A percentile compares a stretch with the other conserved stretches of the same genome.
These are phyloP conservation scores for Yamadazyma olivae DNA, from an alignment of 805 yeast genomes.

Conservation along the genomic window DNA sequence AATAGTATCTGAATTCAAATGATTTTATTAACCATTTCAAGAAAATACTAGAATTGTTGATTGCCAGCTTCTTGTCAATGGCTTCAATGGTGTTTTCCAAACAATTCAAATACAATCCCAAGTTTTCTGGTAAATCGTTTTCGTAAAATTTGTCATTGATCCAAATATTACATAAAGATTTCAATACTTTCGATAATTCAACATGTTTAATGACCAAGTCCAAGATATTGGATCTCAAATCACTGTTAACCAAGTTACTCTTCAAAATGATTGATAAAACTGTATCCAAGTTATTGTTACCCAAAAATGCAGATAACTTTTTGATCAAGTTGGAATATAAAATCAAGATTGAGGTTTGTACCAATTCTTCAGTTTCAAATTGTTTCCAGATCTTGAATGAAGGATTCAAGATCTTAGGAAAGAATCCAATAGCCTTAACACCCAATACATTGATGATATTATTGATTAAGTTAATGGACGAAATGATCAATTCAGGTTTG, in stretches of 20 bases:
- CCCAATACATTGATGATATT: constrained; percentile 74
- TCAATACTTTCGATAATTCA: constrained; percentile 62
- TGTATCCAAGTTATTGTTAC: constrained; percentile 58
- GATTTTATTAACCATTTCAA: constrained; percentile 65
- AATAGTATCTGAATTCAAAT: constrained; percentile 61
- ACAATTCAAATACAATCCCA: constrained; percentile 68
- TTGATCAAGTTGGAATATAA: constrained; percentile 72
- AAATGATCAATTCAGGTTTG: constrained; percentile 62
- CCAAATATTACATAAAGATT: constrained; percentile 66
- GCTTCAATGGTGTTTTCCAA: constrained; percentile 64
- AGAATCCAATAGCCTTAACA: constrained; percentile 77
- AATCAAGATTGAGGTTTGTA: constrained; percentile 71
- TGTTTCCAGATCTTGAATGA: constrained; percentile 57
- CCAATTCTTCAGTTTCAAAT: constrained; percentile 24
- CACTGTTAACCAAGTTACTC: constrained; percentile 56
- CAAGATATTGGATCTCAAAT: constrained; percentile 60
- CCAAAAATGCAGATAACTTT: constrained; percentile 81
- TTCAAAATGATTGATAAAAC: constrained; percentile 57
- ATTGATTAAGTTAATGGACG: constrained; percentile 71
- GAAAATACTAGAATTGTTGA: constrained; percentile 64
- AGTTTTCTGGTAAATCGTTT: constrained; percentile 32
- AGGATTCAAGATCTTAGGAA: constrained; percentile 82
- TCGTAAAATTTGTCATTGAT: constrained; percentile 26
- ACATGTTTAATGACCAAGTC: constrained; percentile 61
- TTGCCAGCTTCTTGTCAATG: constrained; percentile 71